Conservation (phyloP, 129 eudicot species). For the Heracleum sosnowskyi region DNA sequence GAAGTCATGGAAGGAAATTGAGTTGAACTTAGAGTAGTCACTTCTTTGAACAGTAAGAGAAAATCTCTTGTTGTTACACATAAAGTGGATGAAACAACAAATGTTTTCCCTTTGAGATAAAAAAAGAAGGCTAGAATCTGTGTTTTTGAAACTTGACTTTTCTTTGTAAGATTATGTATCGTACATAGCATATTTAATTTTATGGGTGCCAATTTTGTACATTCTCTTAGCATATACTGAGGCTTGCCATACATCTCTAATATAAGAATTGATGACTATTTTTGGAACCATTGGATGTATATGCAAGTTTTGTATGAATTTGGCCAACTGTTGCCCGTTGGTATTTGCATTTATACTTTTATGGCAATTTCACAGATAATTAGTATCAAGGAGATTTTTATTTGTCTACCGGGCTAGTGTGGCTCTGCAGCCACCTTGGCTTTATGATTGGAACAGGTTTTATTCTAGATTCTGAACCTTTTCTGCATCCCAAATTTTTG, state of each 20-base stretch:
- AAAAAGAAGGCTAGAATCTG: conserved; percentile 1
- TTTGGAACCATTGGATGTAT: not conserved
- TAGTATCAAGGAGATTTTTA: not conserved
- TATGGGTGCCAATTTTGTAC: conserved; percentile 9
- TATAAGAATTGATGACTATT: not conserved
- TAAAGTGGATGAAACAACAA: conserved; percentile 1
- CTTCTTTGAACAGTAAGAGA: conserved; percentile 6
- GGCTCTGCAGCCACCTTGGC: not conserved
- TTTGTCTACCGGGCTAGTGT: not conserved
- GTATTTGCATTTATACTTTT: not conserved
- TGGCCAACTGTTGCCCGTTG: not conserved
- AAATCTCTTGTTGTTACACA: not conserved
- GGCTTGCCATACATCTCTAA: not conserved
- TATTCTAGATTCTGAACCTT: not conserved
- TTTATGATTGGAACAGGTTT: not conserved
- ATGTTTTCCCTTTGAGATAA: conserved; percentile 4
- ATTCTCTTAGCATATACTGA: conserved; percentile 5
- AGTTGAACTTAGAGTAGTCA: conserved; percentile 11
- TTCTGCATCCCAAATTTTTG: not conserved
- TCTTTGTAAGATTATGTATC: not conserved
- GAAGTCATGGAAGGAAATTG: conserved; percentile 35
- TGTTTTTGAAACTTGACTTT: not conserved
- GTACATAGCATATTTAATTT: conserved; percentile 8
- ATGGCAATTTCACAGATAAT: not conserved
- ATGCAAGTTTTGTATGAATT: not conserved